These are phyloP conservation scores for Geotrichum klebahnii DNA, from an alignment of 1,139 yeast species.

Conservation along the genomic window DNA sequence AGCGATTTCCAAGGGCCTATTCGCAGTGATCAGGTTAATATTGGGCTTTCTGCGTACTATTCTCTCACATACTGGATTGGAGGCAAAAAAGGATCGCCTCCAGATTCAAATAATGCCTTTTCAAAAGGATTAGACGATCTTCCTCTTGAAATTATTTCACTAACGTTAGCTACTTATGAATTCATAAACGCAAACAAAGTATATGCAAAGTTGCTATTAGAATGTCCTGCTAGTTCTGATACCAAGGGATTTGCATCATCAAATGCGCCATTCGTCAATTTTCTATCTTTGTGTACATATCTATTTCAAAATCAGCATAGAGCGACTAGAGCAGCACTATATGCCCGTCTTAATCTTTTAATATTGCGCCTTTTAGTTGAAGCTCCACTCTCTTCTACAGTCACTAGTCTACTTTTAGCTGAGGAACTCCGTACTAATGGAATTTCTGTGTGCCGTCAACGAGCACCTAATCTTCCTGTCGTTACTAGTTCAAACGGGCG, in stretches of 20 bases:
- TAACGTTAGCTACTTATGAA: constrained; percentile 39
- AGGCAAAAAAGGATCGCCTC: not conserved
- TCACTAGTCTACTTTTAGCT: constrained; percentile 26
- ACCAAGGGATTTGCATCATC: not conserved
- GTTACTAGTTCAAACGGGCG: constrained; percentile 29
- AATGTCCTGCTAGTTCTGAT: constrained; percentile 26
- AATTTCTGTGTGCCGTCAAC: constrained; percentile 31
- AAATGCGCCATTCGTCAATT: constrained; percentile 29
- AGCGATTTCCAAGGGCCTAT: not conserved
- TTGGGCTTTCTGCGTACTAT: not conserved
- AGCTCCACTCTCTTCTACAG: constrained; percentile 27
- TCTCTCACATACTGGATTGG: constrained; percentile 13
- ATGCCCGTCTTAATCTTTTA: constrained; percentile 36
- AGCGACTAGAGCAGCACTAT: constrained; percentile 31
- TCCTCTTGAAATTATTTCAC: constrained; percentile 32
- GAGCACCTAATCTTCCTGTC: constrained; percentile 33
- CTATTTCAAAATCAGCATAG: constrained; percentile 37
- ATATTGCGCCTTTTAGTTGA: constrained; percentile 37
- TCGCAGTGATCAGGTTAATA: not conserved
- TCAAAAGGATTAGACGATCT: constrained; percentile 17
- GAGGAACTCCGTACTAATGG: constrained; percentile 23
- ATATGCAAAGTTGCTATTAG: constrained; percentile 35
- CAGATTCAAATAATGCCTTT: no score
- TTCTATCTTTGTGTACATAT: constrained; percentile 36
- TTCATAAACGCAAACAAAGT: constrained; percentile 39